These are phyloP conservation scores for Boletus pseudopeckii DNA, from an alignment of 768 basidiomycete species.

Conservation along the genomic window DNA sequence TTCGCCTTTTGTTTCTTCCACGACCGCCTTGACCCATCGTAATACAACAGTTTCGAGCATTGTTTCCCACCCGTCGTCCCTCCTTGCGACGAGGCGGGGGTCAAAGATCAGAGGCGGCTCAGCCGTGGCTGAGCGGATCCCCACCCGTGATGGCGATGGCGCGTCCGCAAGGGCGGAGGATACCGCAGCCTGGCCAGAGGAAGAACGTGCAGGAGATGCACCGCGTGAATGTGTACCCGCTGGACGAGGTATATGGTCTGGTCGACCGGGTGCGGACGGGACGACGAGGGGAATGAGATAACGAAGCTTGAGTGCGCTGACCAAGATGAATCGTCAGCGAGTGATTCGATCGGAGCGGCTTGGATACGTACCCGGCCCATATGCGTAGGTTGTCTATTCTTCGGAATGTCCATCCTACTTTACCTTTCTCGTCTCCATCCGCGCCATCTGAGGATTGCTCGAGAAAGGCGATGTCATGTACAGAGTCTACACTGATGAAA, in stretches of 20 bases:
- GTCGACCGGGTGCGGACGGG: conserved; percentile 40
- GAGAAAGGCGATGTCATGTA: conserved; percentile 75
- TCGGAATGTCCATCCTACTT: conserved; percentile 79
- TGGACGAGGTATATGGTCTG: conserved; percentile 25
- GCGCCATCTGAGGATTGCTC: conserved; percentile 45
- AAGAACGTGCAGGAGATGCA: conserved; percentile 23
- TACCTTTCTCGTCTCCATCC: conserved; percentile 40
- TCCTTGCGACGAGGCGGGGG: conserved; percentile 65
- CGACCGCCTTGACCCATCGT: conserved; percentile 65
- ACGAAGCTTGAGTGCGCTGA: conserved; percentile 76
- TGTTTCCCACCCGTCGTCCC: conserved; percentile 74
- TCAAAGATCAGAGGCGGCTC: conserved; percentile 65
- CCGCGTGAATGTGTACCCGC: conserved; percentile 17
- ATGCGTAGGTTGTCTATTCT: conserved; percentile 81
- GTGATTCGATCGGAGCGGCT: not conserved
- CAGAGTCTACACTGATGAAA: conserved; percentile 69
- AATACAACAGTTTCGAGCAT: conserved; percentile 67
- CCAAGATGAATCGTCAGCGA: not conserved
- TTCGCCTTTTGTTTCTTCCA: conserved; percentile 60
- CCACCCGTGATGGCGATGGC: conserved; percentile 32
- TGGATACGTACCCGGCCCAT: conserved; percentile 71
- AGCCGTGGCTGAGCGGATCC: conserved; percentile 36
- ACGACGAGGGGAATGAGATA: conserved; percentile 70
- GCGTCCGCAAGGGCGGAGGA: conserved; percentile 1
- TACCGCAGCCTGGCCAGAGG: conserved; percentile 6